phyloP scores from a whole-genome alignment of 1,284 basidiomycete genomes.

The Ganoderma lingzhi region DNA sequence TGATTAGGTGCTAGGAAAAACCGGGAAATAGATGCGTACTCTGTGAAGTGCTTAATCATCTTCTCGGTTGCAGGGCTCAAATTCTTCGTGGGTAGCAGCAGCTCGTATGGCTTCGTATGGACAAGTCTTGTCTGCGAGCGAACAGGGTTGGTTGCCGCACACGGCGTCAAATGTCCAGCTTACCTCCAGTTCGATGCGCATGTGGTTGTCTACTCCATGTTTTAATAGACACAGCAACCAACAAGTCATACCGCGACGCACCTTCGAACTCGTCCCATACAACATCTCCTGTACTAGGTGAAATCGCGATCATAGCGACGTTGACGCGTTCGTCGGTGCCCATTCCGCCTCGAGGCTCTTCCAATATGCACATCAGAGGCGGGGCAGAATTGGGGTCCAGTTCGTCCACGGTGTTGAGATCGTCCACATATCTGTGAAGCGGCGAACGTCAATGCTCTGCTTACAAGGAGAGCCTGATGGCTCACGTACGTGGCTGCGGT shows the following conservation, averaged over 20 bases:
- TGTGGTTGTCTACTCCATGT: conserved; percentile 65
- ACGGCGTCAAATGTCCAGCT: conserved; percentile 18
- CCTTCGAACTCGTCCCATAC: conserved; percentile 93
- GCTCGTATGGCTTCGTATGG: conserved; percentile 85
- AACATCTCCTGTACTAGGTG: conserved; percentile 90
- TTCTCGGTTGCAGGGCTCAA: conserved; percentile 83
- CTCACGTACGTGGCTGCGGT: conserved; percentile 86
- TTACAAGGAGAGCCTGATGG: not conserved
- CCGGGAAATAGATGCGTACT: conserved; percentile 45
- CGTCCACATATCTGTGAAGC: conserved; percentile 75
- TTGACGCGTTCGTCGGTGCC: conserved; percentile 64
- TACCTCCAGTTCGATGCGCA: conserved; percentile 90
- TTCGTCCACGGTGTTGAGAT: conserved; percentile 73
- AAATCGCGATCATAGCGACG: conserved; percentile 83
- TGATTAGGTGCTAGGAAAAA: not conserved
- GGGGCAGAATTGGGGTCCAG: conserved; percentile 62
- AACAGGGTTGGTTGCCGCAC: not conserved
- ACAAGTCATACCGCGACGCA: conserved; percentile 37
- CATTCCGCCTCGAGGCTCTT: conserved; percentile 61
- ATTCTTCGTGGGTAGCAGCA: conserved; percentile 70
- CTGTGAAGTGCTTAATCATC: conserved; percentile 76
- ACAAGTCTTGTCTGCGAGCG: conserved; percentile 76
- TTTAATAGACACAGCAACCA: not conserved
- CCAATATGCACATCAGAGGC: conserved; percentile 78
- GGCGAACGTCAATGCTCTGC: not conserved